phyloP scores from a whole-genome alignment of 202 grass and related monocot species.

The Cymbopogon flexuosus region DNA sequence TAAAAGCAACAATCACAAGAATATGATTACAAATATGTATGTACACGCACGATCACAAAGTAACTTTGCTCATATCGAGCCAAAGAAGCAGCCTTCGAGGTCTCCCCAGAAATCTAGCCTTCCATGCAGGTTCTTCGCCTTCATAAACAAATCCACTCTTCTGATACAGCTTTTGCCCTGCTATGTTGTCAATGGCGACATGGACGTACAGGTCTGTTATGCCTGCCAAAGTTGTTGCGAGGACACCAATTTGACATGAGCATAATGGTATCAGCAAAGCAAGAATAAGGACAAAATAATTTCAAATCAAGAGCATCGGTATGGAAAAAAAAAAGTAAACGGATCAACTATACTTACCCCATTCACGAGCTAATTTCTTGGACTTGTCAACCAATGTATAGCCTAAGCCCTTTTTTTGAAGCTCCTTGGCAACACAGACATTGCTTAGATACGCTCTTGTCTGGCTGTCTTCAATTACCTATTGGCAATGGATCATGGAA shows the following conservation, averaged over 20 bases:
- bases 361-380: conserved; percentile 63
- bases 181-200: conserved; percentile 84
- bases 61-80: conserved; percentile 53
- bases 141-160: conserved; percentile 94
- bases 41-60: conserved; percentile 26
- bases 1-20: not conserved
- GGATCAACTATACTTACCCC: conserved; percentile 50
- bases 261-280: not conserved
- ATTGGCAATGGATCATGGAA: conserved; percentile 7
- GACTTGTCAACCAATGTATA: conserved; percentile 73
- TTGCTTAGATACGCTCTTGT: conserved; percentile 71
- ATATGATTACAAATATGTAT: conserved; percentile 5
- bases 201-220: conserved; percentile 94
- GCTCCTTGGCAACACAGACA: conserved; percentile 80
- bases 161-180: conserved; percentile 60
- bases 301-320: not conserved
- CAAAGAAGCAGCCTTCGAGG: conserved; percentile 80
- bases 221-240: conserved; percentile 40
- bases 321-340: not conserved
- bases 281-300: not conserved
- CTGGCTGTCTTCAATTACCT: conserved; percentile 56
- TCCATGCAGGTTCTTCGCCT: conserved; percentile 83
- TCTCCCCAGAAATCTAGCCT: conserved; percentile 73
- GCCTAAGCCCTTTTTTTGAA: conserved; percentile 77
- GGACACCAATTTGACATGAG: not conserved